Evolutionary conservation across 768 basidiomycete species (phyloP), one percentile per base, ranked within the genome.

Genomic region (Kwoniella newhampshirensis): DNA sequence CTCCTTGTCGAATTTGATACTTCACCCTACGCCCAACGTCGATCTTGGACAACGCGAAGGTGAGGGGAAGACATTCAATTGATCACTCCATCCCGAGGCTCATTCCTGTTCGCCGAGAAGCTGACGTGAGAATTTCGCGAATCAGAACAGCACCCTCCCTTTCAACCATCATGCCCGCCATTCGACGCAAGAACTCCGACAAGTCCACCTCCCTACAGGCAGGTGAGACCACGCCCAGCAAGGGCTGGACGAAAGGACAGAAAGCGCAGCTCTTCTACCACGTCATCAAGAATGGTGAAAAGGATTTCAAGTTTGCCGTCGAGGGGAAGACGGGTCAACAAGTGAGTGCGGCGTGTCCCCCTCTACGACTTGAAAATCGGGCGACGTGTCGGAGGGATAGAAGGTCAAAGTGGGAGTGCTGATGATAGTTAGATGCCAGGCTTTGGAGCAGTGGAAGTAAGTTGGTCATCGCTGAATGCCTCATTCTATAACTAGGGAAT

Each of bases 401-500:
- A 48, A 9, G n/a, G 4, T 30, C n/a, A 30, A 28, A 4, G 32
- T 23, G 26, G 25, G 7, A 1, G 40, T 7, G 11, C 30, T 21
- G 25, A 18, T 25, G n/a, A 2, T 20, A 20, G 25, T 23, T 9
- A 20, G 27, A 21, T 30, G 13, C 26, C 45, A 56, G 60, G 35
- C 51, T 36, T 39, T 40, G 5, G 64, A 66, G 28, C 64, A 66
- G 28, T 66, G 64, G 64, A 66, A 66, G 57, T 62, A 47, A 48
- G 64, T 59, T 30, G 7, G 1, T 27, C 4, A 4, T 0, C n/a
- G n/a, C n/a, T n/a, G n/a, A n/a, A n/a, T n/a, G n/a, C 41, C 11
- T 13, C 42, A 21, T 23, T 21, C 17, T 5, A 18, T 54, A 15
- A 11, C 6, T 51, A 8, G n/a, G 18, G n/a, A 9, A n/a, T 21